phyloP scores from a whole-genome alignment of 2,329 filamentous ascomycete genomes.

The Hyphodiscus sp. region DNA sequence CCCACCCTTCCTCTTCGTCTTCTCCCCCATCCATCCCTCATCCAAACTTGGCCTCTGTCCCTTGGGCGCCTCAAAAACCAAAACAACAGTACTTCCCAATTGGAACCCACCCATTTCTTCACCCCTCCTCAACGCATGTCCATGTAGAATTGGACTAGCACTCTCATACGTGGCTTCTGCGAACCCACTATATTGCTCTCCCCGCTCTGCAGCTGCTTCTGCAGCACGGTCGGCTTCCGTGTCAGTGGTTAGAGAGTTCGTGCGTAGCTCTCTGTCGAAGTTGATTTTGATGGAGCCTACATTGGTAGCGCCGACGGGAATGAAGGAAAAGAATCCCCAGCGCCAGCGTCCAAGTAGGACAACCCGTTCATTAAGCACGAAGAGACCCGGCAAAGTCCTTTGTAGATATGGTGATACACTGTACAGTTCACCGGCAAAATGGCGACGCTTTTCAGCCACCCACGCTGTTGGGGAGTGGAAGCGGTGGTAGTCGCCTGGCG shows the following conservation, averaged over 20 bases:
- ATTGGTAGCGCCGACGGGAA: constrained; percentile 93
- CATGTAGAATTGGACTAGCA: constrained; percentile 71
- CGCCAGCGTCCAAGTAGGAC: constrained; percentile 91
- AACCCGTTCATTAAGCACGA: constrained; percentile 94
- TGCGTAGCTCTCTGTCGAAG: constrained; percentile 89
- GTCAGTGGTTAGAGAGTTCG: constrained; percentile 87
- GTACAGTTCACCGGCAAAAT: constrained; percentile 95
- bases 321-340: constrained; percentile 95
- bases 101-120: constrained; percentile 99
- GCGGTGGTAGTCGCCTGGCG: constrained; percentile 95
- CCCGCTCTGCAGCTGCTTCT: constrained; percentile 65
- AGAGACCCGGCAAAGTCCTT: constrained; percentile 84
- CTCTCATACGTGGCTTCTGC: constrained; percentile 82
- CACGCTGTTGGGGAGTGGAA: constrained; percentile 95
- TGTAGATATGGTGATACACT: constrained; percentile 94
- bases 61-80: constrained; percentile 91
- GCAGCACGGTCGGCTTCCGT: constrained; percentile 85
- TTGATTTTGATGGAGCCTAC: constrained; percentile 96
- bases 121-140: constrained; percentile 76
- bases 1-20: constrained; percentile 53
- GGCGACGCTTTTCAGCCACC: constrained; percentile 91
- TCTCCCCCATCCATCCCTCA: constrained; percentile 49
- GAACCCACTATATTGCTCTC: constrained; percentile 84
- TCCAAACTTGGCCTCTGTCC: constrained; percentile 50
- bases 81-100: constrained; percentile 86